phyloP scores from a whole-genome alignment of 352 stramenopile genomes.

The Phytophthora quininea region DNA sequence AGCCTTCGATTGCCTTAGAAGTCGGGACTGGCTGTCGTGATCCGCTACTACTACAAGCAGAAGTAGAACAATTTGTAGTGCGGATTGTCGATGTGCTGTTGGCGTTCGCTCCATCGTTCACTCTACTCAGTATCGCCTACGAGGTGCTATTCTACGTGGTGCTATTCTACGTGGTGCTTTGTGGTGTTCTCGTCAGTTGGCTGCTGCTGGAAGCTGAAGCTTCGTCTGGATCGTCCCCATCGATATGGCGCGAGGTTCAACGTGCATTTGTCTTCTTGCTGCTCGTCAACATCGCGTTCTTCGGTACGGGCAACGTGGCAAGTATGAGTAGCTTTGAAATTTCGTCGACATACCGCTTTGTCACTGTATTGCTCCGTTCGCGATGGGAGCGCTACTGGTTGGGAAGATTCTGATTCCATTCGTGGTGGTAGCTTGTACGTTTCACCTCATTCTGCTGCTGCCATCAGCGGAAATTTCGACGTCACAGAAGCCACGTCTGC shows the following conservation, averaged over 20 bases:
- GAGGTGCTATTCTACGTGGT: slow-evolving; percentile 82
- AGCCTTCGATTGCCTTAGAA: slow-evolving; percentile 9
- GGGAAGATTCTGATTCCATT: slow-evolving; percentile 85
- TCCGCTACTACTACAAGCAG: slow-evolving; percentile 1
- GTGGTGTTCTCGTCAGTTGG: slow-evolving; percentile 64
- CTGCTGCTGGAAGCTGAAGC: slow-evolving; percentile 54
- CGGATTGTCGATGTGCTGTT: slow-evolving; percentile 65
- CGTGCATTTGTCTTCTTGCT: slow-evolving; percentile 81
- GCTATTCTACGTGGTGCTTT: slow-evolving; percentile 31
- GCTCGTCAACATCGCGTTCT: slow-evolving; percentile 86
- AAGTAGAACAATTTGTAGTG: slow-evolving; percentile 17
- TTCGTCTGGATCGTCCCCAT: slow-evolving; percentile 13
- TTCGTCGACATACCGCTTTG: slow-evolving; percentile 85
- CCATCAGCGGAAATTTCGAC: slow-evolving; percentile 16
- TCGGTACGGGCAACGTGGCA: slow-evolving; percentile 85
- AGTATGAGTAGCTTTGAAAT: slow-evolving; percentile 90
- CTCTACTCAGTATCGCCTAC: slow-evolving; percentile 84
- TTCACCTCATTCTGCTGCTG: slow-evolving; percentile 58
- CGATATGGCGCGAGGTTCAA: slow-evolving; percentile 47
- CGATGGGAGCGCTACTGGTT: slow-evolving; percentile 76
- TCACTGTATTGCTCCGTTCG: slow-evolving; percentile 82
- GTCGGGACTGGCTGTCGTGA: slow-evolving; percentile 6
- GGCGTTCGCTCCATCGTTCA: slow-evolving; percentile 63
- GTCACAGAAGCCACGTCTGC: slow-evolving; percentile 19
- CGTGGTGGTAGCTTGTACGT: slow-evolving; percentile 70